Evolutionary conservation across 352 stramenopile genomes (phyloP), one percentile per base, ranked within the genome.

Genomic region (Globisporangium nagaii): DNA sequence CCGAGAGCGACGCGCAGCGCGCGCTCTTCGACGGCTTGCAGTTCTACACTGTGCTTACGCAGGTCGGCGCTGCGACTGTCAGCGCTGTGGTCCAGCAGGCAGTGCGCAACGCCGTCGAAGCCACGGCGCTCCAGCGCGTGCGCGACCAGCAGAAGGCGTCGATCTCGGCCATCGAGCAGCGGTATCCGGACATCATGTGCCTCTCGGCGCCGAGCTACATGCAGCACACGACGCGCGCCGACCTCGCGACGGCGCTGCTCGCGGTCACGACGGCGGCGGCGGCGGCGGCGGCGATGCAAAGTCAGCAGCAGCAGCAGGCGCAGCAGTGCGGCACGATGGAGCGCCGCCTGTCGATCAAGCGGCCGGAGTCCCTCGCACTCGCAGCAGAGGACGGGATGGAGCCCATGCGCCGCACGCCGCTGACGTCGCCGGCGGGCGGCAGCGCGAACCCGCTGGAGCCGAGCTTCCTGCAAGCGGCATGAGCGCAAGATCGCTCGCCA

Each of bases 171-270:
- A 88, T 90, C 40, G 55, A 76, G 36, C 66, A 78, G 60, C 63
- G 52, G 44, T 87, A 87, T 49, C 79, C 79, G 24, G 79, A 90
- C 52, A 84, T 90, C 50, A 72, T 77, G 32, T 89, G 79, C 43
- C 58, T 88, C 20, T 59, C 63, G 10, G 42, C 50, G 19, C 47
- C 56, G 15, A 45, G 15, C 13, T 61, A 61, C 31, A 12, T 41
- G 30, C 54, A 47, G 22, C 28, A 39, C 44, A 55, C 54, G 27
- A 55, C 45, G 22, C 54, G 54, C 45, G 47, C 54, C 2, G 54
- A 61, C 22, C 45, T 61, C 28, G 54, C 54, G 24, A 61, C 44
- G 7, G 54, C 45, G 31, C 28, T 61, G 19, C 20, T 61, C 2
- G 54, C 54, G 10, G 53, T 60, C 22, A 28, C 53, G 11, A 35